Percentiles rank a stretch among this genome's conserved stretches.
Conservation (phyloP, 1,139 yeast species). For the Yamadazyma sp. region DNA sequence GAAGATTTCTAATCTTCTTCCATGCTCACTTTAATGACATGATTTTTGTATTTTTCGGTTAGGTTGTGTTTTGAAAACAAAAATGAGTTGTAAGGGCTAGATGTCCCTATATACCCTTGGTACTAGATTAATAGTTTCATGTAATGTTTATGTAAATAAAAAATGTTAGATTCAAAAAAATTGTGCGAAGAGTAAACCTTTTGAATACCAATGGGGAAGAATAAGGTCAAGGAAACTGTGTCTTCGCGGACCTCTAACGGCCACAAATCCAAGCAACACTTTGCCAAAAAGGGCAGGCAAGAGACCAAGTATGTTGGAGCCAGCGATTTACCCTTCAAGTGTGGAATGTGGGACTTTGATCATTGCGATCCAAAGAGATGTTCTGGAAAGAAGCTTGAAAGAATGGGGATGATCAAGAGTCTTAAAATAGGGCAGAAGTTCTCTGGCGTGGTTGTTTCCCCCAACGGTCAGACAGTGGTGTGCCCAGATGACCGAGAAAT, state of each 20-base stretch:
- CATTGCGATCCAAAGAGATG: constrained; percentile 99
- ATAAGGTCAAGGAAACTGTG: constrained; percentile 49
- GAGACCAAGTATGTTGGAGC: constrained; percentile 40
- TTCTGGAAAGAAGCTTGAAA: constrained; percentile 89
- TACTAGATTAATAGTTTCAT: constrained; percentile 2
- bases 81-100: not conserved
- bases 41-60: constrained; percentile 3
- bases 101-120: not conserved
- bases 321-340: constrained; percentile 51
- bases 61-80: not conserved
- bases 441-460: constrained; percentile 87
- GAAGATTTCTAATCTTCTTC: constrained; percentile 45
- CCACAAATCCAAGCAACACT: constrained; percentile 56
- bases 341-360: constrained; percentile 95
- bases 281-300: constrained; percentile 49
- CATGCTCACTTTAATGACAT: constrained; percentile 3
- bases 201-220: constrained; percentile 53
- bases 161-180: not conserved
- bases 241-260: constrained; percentile 48
- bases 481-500: constrained; percentile 83
- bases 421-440: constrained; percentile 89
- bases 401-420: constrained; percentile 79
- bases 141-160: constrained; percentile 11
- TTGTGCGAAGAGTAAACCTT: not conserved
- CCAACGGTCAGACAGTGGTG: constrained; percentile 87